phyloP scores from a whole-genome alignment of 768 basidiomycete genomes.

The Rhodosporidiobolus odoratus region DNA sequence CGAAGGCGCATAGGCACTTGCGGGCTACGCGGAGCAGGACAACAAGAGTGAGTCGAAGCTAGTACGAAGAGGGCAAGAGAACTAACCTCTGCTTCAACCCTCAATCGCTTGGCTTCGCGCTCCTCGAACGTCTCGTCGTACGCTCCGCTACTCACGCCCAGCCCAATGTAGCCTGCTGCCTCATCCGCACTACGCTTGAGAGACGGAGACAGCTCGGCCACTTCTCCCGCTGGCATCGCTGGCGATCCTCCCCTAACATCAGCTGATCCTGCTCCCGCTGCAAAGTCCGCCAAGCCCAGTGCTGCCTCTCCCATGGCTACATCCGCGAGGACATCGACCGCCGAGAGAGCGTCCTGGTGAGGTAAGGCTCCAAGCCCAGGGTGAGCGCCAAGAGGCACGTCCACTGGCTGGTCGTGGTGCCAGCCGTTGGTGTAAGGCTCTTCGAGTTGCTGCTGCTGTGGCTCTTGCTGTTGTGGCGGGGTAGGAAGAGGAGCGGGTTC shows the following conservation, averaged over 20 bases:
- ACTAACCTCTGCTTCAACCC: conserved; percentile 20
- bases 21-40: not conserved
- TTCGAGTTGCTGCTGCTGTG: not conserved
- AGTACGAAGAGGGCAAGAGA: not conserved
- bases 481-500: not conserved
- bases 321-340: conserved; percentile 31
- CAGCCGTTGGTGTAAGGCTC: not conserved
- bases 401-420: not conserved
- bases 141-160: not conserved
- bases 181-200: conserved; percentile 24
- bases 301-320: conserved; percentile 36
- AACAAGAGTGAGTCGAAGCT: not conserved
- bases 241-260: conserved; percentile 20
- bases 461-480: not conserved
- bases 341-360: conserved; percentile 5
- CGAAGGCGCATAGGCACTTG: not conserved
- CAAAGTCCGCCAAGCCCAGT: conserved; percentile 29
- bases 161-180: not conserved
- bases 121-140: not conserved
- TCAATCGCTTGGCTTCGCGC: conserved; percentile 32
- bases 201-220: conserved; percentile 15
- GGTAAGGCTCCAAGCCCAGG: conserved; percentile 13
- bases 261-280: conserved; percentile 22
- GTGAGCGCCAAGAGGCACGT: conserved; percentile 8
- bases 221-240: not conserved